Evolutionary conservation across 345 rosid species (phyloP), one percentile per base, ranked within the genome.

Genomic region (Bruguiera sexangula): DNA sequence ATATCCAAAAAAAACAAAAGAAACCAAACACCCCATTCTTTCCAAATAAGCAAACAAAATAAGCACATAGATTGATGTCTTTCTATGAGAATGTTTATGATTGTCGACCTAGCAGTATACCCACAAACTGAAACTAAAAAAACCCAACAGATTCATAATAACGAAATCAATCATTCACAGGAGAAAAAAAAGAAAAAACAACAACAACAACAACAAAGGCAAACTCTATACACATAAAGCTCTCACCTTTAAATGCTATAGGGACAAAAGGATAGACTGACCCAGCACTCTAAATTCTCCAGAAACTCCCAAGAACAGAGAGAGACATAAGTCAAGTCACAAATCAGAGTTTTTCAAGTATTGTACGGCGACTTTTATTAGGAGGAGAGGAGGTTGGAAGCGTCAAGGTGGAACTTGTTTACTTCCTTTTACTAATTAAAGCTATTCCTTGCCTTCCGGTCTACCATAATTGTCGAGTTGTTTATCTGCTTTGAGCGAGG

Each of bases 191-290:
- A 18, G n/a, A n/a, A 0, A 24, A 3, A 5, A 46, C 19, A 27
- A 18, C 52, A 30, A 34, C 36, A 34, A 34, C 32, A 34, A 6
- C 2, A 8, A 54, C 4, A 34, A 54, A 53, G 24, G 70, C 29
- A 1, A 34, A 34, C 15, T 19, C 36, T 32, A 67, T 4, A n/a
- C 6, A n/a, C 31, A 32, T 9, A 16, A 59, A 69, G 73, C 50
- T 69, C 73, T 29, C 18, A 69, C 66, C 66, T 69, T 69, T 46
- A 8, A 69, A 30, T 27, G 60, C 36, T 43, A 13, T 15, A 60
- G 57, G 19, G 65, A 69, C 9, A 36, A 30, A 19, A 26, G 48
- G 27, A 54, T 32, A 4, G 8, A 9, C 24, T 18, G 8, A 9
- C 24, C 30, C 2, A 34, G n/a, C 18, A 60, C 60, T 48, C 32